A percentile compares a stretch with the other conserved stretches of the same genome.
phyloP scores from a whole-genome alignment of 768 basidiomycete species.

The Leccinum incarnatum region DNA sequence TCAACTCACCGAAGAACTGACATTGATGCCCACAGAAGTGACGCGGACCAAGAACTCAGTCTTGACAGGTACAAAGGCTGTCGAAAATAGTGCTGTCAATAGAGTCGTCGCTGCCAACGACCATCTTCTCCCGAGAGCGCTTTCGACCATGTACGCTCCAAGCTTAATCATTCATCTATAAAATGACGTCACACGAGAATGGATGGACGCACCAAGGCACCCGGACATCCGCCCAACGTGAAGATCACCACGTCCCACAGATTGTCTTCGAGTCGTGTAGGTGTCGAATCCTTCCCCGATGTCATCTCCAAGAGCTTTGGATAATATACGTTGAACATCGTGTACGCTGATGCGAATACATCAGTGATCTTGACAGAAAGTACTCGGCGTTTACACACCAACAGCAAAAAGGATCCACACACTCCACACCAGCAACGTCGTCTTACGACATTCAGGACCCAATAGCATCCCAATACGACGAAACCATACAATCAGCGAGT shows the following conservation, averaged over 20 bases:
- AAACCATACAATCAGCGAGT: conserved; percentile 59
- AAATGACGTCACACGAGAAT: background rate
- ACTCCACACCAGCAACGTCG: conserved; percentile 77
- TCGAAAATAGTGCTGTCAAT: conserved; percentile 70
- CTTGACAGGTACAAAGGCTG: conserved; percentile 61
- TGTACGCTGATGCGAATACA: conserved; percentile 51
- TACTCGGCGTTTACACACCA: conserved; percentile 45
- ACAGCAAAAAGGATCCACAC: conserved; percentile 75
- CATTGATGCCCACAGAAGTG: conserved; percentile 72
- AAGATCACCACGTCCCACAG: conserved; percentile 88
- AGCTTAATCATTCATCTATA: conserved; percentile 44
- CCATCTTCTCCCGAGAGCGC: conserved; percentile 62
- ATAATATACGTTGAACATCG: conserved; percentile 91
- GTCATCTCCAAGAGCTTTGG: conserved; percentile 78
- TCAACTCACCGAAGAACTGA: conserved; percentile 57
- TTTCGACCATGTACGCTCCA: conserved; percentile 81
- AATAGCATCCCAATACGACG: conserved; percentile 68
- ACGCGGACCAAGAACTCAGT: conserved; percentile 57
- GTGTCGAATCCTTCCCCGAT: conserved; percentile 16
- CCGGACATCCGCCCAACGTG: conserved; percentile 80
- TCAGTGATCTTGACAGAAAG: background rate
- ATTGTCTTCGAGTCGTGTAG: conserved; percentile 55
- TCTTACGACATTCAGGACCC: conserved; percentile 69
- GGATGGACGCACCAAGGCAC: conserved; percentile 59
- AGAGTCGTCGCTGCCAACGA: conserved; percentile 77